These are phyloP conservation scores for Aethionema arabicum DNA, from an alignment of 345 rosid species.

Conservation along the genomic window DNA sequence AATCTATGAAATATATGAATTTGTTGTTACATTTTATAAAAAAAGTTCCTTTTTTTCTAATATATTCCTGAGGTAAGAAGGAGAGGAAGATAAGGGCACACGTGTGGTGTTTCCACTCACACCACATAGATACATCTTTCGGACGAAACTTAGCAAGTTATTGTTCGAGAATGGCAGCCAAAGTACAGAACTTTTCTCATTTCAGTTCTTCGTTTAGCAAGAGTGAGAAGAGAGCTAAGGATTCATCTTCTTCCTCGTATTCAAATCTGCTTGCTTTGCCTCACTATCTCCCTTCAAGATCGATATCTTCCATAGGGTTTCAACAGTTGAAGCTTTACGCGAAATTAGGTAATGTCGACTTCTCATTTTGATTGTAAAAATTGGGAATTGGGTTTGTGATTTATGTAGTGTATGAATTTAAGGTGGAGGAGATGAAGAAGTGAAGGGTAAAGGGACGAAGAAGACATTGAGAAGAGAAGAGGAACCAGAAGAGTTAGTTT, in stretches of 20 bases:
- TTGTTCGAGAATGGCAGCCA: conserved; percentile 53
- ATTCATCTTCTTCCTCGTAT: conserved; percentile 36
- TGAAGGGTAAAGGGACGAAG: conserved; percentile 70
- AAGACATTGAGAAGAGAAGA: conserved; percentile 86
- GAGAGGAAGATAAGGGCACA: too few relatives aligned
- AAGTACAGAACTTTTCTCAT: conserved; percentile 41
- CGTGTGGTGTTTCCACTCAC: too few relatives aligned
- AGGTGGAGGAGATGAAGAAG: conserved; percentile 73
- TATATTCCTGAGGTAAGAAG: too few relatives aligned
- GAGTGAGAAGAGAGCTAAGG: conserved; percentile 29
- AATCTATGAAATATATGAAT: too few relatives aligned
- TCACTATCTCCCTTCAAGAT: conserved; percentile 17
- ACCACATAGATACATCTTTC: too few relatives aligned
- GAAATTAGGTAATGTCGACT: conserved; percentile 40
- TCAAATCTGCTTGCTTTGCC: conserved; percentile 27
- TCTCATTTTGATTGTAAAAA: not conserved
- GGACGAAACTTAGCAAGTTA: not conserved
- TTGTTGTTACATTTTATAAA: too few relatives aligned
- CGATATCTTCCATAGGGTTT: conserved; percentile 26
- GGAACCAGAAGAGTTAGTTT: conserved; percentile 75
- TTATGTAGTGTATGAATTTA: conserved; percentile 16
- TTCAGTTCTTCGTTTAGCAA: conserved; percentile 26
- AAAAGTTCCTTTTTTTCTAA: too few relatives aligned
- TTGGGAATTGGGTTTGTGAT: not conserved
- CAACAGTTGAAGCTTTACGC: conserved; percentile 58